phyloP scores from a whole-genome alignment of 805 yeast species.

The Saccharomycopsis malanga region DNA sequence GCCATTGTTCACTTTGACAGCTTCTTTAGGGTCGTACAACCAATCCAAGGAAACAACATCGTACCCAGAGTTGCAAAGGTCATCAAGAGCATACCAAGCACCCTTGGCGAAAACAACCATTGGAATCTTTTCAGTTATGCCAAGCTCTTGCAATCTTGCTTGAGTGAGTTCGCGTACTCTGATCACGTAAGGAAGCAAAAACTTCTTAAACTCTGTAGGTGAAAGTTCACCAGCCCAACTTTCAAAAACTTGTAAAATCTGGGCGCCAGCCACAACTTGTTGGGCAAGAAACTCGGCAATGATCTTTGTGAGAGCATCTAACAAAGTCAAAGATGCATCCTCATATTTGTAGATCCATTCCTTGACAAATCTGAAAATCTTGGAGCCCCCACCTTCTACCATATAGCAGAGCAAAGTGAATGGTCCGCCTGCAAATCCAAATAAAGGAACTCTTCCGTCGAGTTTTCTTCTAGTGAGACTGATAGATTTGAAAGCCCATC shows the following conservation, averaged over 20 bases:
- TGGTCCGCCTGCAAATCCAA: slow-evolving; percentile 97
- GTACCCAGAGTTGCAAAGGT: slow-evolving; percentile 73
- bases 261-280: slow-evolving; percentile 97
- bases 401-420: slow-evolving; percentile 96
- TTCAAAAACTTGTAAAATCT: slow-evolving; percentile 93
- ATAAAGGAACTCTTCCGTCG: slow-evolving; percentile 83
- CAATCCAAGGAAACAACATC: slow-evolving; percentile 91
- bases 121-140: slow-evolving; percentile 67
- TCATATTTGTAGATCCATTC: slow-evolving; percentile 86
- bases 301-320: slow-evolving; percentile 76
- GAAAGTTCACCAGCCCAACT: slow-evolving; percentile 98
- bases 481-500: slow-evolving; percentile 94
- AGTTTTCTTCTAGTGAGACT: slow-evolving; percentile 81
- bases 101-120: slow-evolving; percentile 90
- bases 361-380: slow-evolving; percentile 82
- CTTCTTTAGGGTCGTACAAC: slow-evolving; percentile 79
- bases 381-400: slow-evolving; percentile 96
- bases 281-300: slow-evolving; percentile 89
- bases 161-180: slow-evolving; percentile 71
- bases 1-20: slow-evolving; percentile 64
- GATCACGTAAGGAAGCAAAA: slow-evolving; percentile 79
- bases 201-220: slow-evolving; percentile 80
- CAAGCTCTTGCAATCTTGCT: slow-evolving; percentile 59
- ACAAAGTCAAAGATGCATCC: slow-evolving; percentile 57
- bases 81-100: slow-evolving; percentile 93